phyloP scores from a whole-genome alignment of 306 rosid genomes.

The Trifolium pratense region DNA sequence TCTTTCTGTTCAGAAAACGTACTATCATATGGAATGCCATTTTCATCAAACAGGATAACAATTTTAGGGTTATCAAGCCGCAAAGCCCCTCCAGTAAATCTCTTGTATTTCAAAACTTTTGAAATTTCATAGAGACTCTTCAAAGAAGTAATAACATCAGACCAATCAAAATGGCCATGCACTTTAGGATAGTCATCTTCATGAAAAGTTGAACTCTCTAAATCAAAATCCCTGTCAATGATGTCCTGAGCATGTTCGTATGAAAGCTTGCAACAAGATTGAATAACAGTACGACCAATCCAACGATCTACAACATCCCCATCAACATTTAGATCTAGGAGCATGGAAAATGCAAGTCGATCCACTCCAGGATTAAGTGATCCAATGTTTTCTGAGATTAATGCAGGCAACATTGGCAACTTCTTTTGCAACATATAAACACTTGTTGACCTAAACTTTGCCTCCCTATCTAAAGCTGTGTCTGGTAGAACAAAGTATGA shows the following conservation, averaged over 20 bases:
- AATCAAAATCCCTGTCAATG: slow-evolving; percentile 56
- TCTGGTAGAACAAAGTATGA: slow-evolving; percentile 82
- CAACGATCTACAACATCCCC: slow-evolving; percentile 75
- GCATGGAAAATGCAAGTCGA: slow-evolving; percentile 78
- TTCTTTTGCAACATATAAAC: slow-evolving; percentile 69
- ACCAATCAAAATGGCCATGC: slow-evolving; percentile 71
- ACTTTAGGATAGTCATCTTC: slow-evolving; percentile 54
- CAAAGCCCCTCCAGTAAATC: slow-evolving; percentile 78
- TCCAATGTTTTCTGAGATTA: slow-evolving; percentile 69
- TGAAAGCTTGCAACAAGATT: slow-evolving; percentile 91
- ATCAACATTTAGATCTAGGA: slow-evolving; percentile 59
- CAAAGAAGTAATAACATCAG: slow-evolving; percentile 64
- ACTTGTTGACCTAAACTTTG: slow-evolving; percentile 75
- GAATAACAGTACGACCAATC: slow-evolving; percentile 86
- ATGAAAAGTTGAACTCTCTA: slow-evolving; percentile 38
- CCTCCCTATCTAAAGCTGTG: slow-evolving; percentile 73
- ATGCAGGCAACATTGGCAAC: slow-evolving; percentile 80
- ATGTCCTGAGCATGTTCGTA: slow-evolving; percentile 77
- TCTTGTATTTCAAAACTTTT: slow-evolving; percentile 59
- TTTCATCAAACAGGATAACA: slow-evolving; percentile 62
- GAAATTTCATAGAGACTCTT: slow-evolving; percentile 66
- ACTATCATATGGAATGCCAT: slow-evolving; percentile 71
- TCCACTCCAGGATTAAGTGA: slow-evolving; percentile 89
- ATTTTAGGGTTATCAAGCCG: slow-evolving; percentile 68
- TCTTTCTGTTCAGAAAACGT: slow-evolving; percentile 57